Evolutionary conservation across 768 basidiomycete genomes (phyloP), one percentile per base, ranked within the genome.

Genomic region (Favolaschia claudopus): DNA sequence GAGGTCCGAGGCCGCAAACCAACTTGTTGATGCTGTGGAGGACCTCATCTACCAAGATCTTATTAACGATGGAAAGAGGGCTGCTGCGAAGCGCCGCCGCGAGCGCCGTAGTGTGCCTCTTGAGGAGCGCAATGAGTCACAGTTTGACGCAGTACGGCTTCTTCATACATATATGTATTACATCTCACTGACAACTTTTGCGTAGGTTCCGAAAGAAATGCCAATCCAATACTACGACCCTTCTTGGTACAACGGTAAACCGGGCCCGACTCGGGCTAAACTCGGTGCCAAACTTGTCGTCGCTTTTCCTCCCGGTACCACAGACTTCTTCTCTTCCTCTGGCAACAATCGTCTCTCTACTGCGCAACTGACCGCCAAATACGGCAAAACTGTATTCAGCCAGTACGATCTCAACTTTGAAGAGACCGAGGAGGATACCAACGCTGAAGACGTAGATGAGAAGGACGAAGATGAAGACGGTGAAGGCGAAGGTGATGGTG

Each of bases 221-320:
- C 60, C 60, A 1, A 62, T 62, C 19, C 54, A 62, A 14, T 62
- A 62, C 28, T 62, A 62, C 43, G 22, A 50, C 7, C 47, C 48
- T 13, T 9, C 8, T 9, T 55, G 48, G 48, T 62, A n/a, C 33
- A 62, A 62, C 55, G 20, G 32, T 29, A 46, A 33, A 20, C 60
- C 53, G 17, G 24, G 45, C 20, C 53, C 40, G 17, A 27, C 47
- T 25, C 47, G 60, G 12, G 47, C 46, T 19, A 50, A 50, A 56
- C 0, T 62, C 19, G 36, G 12, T 7, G 10, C 53, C 15, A 43
- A 42, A 25, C 32, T 49, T 27, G 24, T 56, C 25, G 60, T 56
- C 15, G 42, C n/a, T 8, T 47, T 62, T 14, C 17, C 27, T 29
- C 53, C 53, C 7, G 47, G 45, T 34, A 9, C 45, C 12, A 36